These are phyloP conservation scores for Mycena leptocephala DNA, from an alignment of 768 basidiomycete genomes.

Conservation along the genomic window DNA sequence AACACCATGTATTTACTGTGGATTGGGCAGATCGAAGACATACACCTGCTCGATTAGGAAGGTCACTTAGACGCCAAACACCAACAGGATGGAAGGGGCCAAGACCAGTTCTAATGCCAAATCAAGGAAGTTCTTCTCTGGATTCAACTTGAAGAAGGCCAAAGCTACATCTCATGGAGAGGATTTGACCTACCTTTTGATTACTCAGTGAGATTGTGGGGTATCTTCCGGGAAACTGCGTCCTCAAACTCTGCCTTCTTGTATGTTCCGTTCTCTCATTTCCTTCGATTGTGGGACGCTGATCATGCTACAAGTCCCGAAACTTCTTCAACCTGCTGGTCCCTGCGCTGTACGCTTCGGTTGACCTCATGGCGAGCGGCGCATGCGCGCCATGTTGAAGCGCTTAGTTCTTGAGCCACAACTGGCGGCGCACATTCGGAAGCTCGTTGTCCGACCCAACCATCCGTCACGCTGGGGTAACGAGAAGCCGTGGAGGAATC, in stretches of 20 bases:
- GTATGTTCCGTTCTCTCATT: neutral
- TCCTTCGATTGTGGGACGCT: neutral
- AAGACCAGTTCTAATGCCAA: neutral
- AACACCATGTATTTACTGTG: neutral
- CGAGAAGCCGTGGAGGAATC: constrained; percentile 29
- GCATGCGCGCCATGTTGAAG: constrained; percentile 16
- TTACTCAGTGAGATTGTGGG: neutral
- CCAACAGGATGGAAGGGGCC: neutral
- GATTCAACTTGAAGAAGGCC: neutral
- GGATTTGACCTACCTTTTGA: constrained; percentile 11
- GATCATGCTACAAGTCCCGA: constrained; percentile 14
- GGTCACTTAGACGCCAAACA: neutral
- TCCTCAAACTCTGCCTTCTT: constrained; percentile 19
- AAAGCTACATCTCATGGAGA: neutral
- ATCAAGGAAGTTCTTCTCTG: neutral
- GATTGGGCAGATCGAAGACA: no score
- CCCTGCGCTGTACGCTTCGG: constrained; percentile 27
- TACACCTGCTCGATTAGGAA: neutral
- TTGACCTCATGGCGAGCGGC: constrained; percentile 31
- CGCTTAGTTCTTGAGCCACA: constrained; percentile 13
- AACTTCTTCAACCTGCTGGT: constrained; percentile 14
- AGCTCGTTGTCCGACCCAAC: constrained; percentile 26
- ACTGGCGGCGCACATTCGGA: constrained; percentile 8
- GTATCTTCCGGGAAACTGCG: neutral
- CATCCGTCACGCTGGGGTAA: constrained; percentile 27